Percentiles rank a stretch among this genome's conserved stretches.
Evolutionary conservation across 805 yeast genomes (phyloP).

Genomic region (Starmerella davenportii): DNA sequence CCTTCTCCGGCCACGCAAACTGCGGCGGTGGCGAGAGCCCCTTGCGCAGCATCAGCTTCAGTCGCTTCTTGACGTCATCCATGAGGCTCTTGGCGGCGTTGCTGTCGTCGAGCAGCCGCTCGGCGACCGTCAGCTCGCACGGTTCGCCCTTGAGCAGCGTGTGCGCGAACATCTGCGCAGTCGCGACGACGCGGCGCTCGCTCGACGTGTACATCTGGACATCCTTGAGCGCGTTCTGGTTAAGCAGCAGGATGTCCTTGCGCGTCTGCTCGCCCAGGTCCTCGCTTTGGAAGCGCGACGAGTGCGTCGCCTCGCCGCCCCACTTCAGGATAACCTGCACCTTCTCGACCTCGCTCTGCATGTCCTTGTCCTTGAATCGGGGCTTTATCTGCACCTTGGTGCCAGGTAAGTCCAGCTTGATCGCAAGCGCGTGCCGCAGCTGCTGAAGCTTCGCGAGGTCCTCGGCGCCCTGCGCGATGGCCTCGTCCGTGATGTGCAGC

Average conservation of each 20-base stretch:
- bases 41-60: conserved; percentile 82
- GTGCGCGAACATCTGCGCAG: conserved; percentile 73
- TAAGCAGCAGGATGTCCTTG: conserved; percentile 73
- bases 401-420: conserved; percentile 82
- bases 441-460: conserved; percentile 61
- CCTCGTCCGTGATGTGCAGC: conserved; percentile 63
- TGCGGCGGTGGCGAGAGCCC: conserved; percentile 96
- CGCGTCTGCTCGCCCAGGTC: conserved; percentile 93
- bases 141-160: conserved; percentile 62
- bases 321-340: conserved; percentile 91
- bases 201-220: conserved; percentile 79
- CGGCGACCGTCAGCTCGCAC: conserved; percentile 63
- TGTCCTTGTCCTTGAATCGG: conserved; percentile 25
- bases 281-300: conserved; percentile 82
- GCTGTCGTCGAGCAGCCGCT: conserved; percentile 84
- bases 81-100: conserved; percentile 95
- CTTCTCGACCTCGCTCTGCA: conserved; percentile 54
- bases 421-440: conserved; percentile 65
- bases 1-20: conserved; percentile 95
- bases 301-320: conserved; percentile 99
- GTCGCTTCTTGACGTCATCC: conserved; percentile 94
- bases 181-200: conserved; percentile 83
- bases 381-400: conserved; percentile 94
- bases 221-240: conserved; percentile 66
- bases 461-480: conserved; percentile 58